A percentile compares a stretch with the other conserved stretches of the same genome.
These are phyloP conservation scores for Debaryomyces castellii DNA, from an alignment of 805 yeast genomes.

Conservation along the genomic window DNA sequence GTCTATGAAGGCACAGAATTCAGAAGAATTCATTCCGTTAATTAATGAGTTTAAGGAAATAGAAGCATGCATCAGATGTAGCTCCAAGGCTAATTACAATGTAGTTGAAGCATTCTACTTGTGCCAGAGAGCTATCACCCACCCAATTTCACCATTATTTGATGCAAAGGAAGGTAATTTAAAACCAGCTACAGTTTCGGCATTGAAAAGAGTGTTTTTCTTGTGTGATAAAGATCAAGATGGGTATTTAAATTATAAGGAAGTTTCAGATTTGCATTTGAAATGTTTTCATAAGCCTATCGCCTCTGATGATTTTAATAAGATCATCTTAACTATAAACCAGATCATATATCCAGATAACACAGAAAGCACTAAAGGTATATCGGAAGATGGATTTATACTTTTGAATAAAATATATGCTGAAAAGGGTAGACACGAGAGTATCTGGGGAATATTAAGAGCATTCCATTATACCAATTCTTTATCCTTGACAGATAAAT, in stretches of 20 bases:
- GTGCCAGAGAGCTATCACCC: constrained; percentile 90
- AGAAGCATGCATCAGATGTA: constrained; percentile 85
- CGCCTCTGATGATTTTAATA: constrained; percentile 33
- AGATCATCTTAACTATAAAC: constrained; percentile 33
- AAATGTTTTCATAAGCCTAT: constrained; percentile 66
- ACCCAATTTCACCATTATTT: constrained; percentile 89
- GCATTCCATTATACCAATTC: constrained; percentile 92
- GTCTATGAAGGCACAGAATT: constrained; percentile 39
- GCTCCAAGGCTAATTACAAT: constrained; percentile 80
- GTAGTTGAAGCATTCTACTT: constrained; percentile 90
- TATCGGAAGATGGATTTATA: constrained; percentile 74
- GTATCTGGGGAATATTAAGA: constrained; percentile 92
- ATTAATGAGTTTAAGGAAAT: constrained; percentile 90
- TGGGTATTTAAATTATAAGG: constrained; percentile 70
- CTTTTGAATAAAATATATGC: constrained; percentile 78
- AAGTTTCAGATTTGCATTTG: constrained; percentile 65
- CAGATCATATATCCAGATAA: constrained; percentile 29
- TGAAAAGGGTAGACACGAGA: constrained; percentile 91
- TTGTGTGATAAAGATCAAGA: constrained; percentile 90
- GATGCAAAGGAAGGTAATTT: constrained; percentile 86
- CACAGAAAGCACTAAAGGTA: constrained; percentile 44
- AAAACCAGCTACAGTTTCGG: constrained; percentile 74
- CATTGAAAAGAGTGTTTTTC: constrained; percentile 78
- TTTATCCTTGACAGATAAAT: constrained; percentile 74
- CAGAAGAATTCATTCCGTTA: constrained; percentile 83